These are phyloP conservation scores for Quercus glauca DNA, from an alignment of 306 rosid species.

Conservation along the genomic window DNA sequence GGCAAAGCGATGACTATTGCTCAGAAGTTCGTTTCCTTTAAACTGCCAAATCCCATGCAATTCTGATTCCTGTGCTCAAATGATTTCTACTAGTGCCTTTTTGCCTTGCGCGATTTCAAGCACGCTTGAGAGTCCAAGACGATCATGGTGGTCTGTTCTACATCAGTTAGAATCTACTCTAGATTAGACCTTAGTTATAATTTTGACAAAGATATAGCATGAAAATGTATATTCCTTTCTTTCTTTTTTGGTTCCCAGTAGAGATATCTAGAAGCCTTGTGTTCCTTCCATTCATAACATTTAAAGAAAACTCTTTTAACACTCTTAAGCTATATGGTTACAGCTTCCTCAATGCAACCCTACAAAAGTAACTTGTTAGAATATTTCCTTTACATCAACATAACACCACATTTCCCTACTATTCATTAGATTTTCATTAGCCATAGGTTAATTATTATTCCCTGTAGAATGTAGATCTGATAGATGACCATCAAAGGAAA, in stretches of 20 bases:
- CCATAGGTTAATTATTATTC: not conserved
- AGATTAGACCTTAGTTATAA: not conserved
- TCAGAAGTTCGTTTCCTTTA: no score
- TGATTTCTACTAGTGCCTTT: no score
- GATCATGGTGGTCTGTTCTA: no score
- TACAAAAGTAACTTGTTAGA: not conserved
- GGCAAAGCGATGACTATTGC: no score
- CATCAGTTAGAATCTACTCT: not conserved
- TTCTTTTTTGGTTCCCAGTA: not conserved
- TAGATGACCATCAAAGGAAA: not conserved
- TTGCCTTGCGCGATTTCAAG: no score
- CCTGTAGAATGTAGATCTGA: not conserved
- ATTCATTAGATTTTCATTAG: not conserved
- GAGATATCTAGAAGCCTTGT: not conserved
- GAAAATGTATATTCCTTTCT: not conserved
- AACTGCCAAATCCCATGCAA: no score
- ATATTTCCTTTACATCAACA: not conserved
- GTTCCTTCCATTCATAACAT: not conserved
- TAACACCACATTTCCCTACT: not conserved
- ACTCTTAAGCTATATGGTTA: not conserved
- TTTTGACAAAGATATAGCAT: not conserved
- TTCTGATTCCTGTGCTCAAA: rapidly evolving
- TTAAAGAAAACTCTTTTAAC: not conserved
- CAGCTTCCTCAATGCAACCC: not conserved
- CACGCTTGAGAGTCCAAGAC: no score